A percentile compares a stretch with the other conserved stretches of the same genome.
These are phyloP conservation scores for Cryptomeria japonica DNA, from an alignment of 75 land plant genomes.

Conservation along the genomic window DNA sequence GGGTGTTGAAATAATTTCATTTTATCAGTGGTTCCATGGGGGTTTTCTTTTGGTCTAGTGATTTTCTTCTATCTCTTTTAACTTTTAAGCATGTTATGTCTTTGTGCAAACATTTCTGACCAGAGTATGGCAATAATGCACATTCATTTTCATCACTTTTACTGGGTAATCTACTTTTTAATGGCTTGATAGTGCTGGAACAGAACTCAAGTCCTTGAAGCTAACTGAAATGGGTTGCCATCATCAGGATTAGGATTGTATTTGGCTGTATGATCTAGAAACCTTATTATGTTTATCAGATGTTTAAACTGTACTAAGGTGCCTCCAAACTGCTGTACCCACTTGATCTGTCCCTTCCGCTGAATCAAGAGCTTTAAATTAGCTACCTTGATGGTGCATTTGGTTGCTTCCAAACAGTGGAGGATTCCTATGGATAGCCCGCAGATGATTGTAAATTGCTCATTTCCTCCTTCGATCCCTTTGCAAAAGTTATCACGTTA, in stretches of 20 bases:
- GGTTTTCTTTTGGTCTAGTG: background rate
- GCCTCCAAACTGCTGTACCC: background rate
- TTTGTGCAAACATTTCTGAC: background rate
- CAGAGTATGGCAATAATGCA: background rate
- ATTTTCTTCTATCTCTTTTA: background rate
- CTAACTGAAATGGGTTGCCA: background rate
- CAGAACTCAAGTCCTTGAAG: background rate
- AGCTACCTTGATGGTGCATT: background rate
- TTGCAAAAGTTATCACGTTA: slow-evolving; percentile 4
- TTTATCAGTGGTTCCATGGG: background rate
- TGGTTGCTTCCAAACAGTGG: background rate
- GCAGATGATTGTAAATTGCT: background rate
- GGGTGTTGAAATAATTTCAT: background rate
- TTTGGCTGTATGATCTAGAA: background rate
- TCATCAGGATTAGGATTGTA: background rate
- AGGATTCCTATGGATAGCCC: background rate
- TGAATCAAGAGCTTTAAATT: background rate
- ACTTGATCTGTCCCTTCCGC: background rate
- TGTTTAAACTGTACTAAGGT: background rate
- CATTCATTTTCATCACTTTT: background rate
- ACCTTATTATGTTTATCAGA: background rate
- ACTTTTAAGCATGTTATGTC: background rate
- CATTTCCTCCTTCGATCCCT: background rate
- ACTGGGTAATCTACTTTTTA: background rate
- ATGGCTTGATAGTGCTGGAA: background rate